Evolutionary conservation across 345 rosid species (phyloP).

Genomic region (Punica granatum): DNA sequence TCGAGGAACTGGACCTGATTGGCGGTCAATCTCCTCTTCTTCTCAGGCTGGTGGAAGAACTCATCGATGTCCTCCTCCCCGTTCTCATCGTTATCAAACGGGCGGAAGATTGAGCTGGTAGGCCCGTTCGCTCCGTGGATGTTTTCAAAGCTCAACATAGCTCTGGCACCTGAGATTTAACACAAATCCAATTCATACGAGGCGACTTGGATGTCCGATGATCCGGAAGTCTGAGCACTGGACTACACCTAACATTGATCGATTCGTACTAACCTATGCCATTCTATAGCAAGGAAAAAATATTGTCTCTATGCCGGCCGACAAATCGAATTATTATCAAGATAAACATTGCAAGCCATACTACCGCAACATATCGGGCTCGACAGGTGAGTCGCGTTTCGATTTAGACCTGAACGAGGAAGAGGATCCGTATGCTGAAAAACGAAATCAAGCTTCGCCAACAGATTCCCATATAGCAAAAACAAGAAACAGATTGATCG

Average conservation of each 20-base stretch:
- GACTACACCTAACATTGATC: too few species aligned
- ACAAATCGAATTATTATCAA: too few species aligned
- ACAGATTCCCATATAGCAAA: not conserved
- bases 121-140: conserved; percentile 15
- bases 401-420: too few species aligned
- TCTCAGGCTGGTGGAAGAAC: conserved; percentile 33
- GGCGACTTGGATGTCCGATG: not conserved
- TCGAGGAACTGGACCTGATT: conserved; percentile 52
- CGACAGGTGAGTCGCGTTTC: too few species aligned
- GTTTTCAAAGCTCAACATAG: conserved; percentile 38
- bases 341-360: too few species aligned
- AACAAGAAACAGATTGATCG: not conserved
- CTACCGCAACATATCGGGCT: too few species aligned
- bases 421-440: not conserved
- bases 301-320: too few species aligned
- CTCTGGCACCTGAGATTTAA: conserved; percentile 29
- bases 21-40: conserved; percentile 38
- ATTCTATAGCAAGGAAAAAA: too few species aligned
- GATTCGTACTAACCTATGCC: too few species aligned
- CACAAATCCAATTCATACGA: not conserved
- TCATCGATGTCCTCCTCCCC: conserved; percentile 42
- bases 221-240: too few species aligned
- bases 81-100: conserved; percentile 31
- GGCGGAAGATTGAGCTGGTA: conserved; percentile 19
- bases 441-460: not conserved